Evolutionary conservation across 2,329 filamentous ascomycete species (phyloP).

Genomic region (Ceratocystis albifundus): DNA sequence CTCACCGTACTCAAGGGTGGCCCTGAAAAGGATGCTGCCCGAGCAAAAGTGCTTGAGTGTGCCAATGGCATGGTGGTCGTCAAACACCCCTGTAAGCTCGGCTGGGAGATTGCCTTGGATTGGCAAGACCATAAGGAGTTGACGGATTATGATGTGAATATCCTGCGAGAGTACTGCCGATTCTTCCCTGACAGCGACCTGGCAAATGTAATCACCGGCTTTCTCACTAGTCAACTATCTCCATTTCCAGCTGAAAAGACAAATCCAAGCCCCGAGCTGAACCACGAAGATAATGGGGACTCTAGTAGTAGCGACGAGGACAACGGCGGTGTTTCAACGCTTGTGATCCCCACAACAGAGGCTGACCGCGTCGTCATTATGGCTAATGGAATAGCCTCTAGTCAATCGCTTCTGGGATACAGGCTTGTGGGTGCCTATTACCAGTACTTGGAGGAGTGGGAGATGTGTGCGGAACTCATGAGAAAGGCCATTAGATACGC

Average conservation of each 20-base stretch:
- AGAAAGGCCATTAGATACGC: constrained; percentile 58
- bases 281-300: constrained; percentile 37
- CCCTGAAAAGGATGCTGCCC: constrained; percentile 55
- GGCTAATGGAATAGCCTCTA: constrained; percentile 56
- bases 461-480: constrained; percentile 67
- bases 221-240: constrained; percentile 69
- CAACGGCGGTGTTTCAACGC: constrained; percentile 43
- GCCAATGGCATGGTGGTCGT: constrained; percentile 93
- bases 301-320: constrained; percentile 43
- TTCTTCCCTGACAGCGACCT: constrained; percentile 80
- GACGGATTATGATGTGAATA: constrained; percentile 61
- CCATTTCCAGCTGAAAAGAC: constrained; percentile 51
- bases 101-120: constrained; percentile 84
- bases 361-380: constrained; percentile 75
- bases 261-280: constrained; percentile 21
- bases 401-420: constrained; percentile 68
- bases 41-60: constrained; percentile 60
- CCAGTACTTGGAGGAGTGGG: constrained; percentile 71
- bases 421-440: constrained; percentile 77
- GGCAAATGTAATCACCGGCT: constrained; percentile 69
- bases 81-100: constrained; percentile 76
- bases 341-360: constrained; percentile 50
- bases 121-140: constrained; percentile 72
- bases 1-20: constrained; percentile 56
- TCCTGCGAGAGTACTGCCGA: constrained; percentile 68